These are phyloP conservation scores for Nicotiana obtusifolia DNA, from an alignment of 257 asterid species.

Conservation along the genomic window DNA sequence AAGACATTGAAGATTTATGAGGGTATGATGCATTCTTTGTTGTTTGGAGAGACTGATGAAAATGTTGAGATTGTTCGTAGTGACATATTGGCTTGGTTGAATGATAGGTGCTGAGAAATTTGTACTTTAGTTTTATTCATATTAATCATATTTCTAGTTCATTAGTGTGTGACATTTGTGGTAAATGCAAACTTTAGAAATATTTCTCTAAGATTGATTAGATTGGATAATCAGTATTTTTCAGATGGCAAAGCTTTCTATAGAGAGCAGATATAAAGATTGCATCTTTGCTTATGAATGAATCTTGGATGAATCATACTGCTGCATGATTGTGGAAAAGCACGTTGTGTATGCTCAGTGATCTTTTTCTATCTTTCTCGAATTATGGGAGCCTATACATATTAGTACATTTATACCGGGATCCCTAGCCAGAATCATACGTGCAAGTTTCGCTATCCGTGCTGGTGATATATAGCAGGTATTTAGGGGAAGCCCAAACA, in stretches of 20 bases:
- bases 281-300: no score
- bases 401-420: no score
- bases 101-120: conserved; percentile 28
- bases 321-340: not conserved
- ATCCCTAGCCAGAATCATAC: no score
- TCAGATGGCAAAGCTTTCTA: no score
- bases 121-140: not conserved
- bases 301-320: not conserved
- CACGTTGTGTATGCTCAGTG: not conserved
- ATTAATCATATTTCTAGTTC: not conserved
- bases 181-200: not conserved
- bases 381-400: no score
- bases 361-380: not conserved
- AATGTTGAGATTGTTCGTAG: conserved; percentile 61
- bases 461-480: not conserved
- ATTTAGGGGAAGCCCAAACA: not conserved
- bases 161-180: not conserved
- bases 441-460: no score
- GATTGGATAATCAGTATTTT: not conserved
- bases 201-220: not conserved
- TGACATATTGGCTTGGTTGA: conserved; percentile 69
- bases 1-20: conserved; percentile 74
- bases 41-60: conserved; percentile 86
- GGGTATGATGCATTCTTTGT: conserved; percentile 90
- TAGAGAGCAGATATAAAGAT: no score